Evolutionary conservation across 768 basidiomycete genomes (phyloP).

Genomic region (Daedaleopsis nitida): DNA sequence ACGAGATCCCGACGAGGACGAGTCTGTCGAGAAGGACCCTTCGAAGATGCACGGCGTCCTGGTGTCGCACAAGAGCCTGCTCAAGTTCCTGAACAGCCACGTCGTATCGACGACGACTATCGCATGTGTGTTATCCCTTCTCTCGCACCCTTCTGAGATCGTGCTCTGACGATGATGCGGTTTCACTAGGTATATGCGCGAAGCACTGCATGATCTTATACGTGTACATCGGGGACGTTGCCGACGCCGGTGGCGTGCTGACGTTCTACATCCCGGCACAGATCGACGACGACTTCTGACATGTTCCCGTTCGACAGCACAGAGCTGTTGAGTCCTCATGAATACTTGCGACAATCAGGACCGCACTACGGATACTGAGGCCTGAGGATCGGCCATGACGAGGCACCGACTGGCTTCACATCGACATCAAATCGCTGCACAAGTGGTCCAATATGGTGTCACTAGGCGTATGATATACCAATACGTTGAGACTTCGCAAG

Average conservation of each 20-base stretch:
- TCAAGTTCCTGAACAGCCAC: conserved; percentile 81
- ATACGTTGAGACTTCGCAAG: no score
- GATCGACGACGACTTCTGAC: conserved; percentile 48
- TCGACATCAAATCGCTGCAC: no score
- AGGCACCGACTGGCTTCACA: no score
- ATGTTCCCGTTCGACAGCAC: no score
- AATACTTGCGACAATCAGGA: no score
- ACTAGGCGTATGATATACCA: no score
- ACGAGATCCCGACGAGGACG: conserved; percentile 30
- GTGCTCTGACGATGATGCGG: no score
- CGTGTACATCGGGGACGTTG: conserved; percentile 83
- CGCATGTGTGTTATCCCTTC: conserved; percentile 57
- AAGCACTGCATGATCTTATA: conserved; percentile 86
- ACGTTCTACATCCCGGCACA: conserved; percentile 88
- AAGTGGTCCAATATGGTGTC: no score
- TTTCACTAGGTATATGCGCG: conserved; percentile 68
- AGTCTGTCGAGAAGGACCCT: conserved; percentile 48
- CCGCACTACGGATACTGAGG: no score
- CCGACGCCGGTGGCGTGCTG: conserved; percentile 79
- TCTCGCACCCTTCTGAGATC: neutral
- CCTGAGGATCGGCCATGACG: no score
- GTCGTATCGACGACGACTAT: conserved; percentile 83
- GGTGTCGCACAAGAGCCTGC: conserved; percentile 72
- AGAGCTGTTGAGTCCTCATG: no score
- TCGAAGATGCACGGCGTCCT: conserved; percentile 63